Percentiles rank a stretch among this genome's conserved stretches.
phyloP scores from a whole-genome alignment of 2,329 filamentous ascomycete species.

The Parafenestella ontariensis region DNA sequence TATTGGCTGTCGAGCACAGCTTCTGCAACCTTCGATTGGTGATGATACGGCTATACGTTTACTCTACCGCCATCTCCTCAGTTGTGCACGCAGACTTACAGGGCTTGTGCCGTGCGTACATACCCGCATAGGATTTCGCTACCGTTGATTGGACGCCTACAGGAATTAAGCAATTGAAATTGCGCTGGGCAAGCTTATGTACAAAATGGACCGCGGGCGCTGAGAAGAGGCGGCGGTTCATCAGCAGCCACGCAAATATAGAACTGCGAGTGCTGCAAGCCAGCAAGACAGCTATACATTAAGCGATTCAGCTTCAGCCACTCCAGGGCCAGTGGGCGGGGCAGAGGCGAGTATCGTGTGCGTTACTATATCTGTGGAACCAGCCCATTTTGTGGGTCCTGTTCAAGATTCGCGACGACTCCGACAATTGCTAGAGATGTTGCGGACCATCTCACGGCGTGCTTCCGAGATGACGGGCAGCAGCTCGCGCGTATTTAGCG shows the following conservation, averaged over 20 bases:
- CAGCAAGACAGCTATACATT: slow-evolving; percentile 4
- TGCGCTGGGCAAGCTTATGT: background rate
- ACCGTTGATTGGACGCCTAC: background rate
- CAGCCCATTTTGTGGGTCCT: background rate
- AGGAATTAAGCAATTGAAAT: background rate
- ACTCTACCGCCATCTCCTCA: background rate
- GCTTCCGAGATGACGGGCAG: background rate
- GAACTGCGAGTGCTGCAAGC: slow-evolving; percentile 9
- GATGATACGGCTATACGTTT: background rate
- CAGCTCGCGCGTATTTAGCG: background rate
- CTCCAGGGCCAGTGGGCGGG: slow-evolving; percentile 3
- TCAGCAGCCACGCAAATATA: slow-evolving; percentile 16
- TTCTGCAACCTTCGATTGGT: background rate
- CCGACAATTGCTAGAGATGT: too few relatives aligned
- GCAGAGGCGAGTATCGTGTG: background rate
- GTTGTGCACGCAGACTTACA: background rate
- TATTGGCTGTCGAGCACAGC: background rate
- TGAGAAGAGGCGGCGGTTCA: slow-evolving; percentile 9
- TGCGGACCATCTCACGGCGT: slow-evolving; percentile 1
- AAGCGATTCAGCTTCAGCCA: slow-evolving; percentile 19
- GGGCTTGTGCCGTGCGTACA: background rate
- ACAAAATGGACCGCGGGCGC: background rate
- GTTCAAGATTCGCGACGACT: too few relatives aligned
- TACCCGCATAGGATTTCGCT: background rate
- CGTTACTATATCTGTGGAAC: slow-evolving; percentile 9